phyloP scores from a whole-genome alignment of 2,329 filamentous ascomycete species.

The Myriosclerotinia duriaeana region DNA sequence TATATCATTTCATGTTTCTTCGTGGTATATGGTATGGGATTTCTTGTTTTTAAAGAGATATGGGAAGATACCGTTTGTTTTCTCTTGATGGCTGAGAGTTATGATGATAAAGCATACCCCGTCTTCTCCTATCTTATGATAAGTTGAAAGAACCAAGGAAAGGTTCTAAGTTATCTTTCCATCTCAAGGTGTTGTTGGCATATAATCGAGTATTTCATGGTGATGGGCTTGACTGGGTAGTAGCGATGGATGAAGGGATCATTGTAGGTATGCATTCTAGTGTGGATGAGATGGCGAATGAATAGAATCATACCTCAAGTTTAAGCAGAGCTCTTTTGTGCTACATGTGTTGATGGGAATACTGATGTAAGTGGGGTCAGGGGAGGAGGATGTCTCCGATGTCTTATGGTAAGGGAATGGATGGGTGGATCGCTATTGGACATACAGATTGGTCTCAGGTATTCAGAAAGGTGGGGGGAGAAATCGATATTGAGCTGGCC shows the following conservation, averaged over 20 bases:
- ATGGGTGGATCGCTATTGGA: background rate
- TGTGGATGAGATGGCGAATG: background rate
- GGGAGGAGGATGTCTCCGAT: background rate
- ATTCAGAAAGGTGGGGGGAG: background rate
- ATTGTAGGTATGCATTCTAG: background rate
- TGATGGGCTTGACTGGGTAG: background rate
- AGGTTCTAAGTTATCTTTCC: background rate
- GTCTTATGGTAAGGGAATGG: background rate
- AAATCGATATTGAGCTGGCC: background rate
- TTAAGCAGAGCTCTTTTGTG: background rate
- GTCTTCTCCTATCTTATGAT: slow-evolving; percentile 7
- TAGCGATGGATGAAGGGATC: background rate
- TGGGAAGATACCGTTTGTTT: slow-evolving; percentile 8
- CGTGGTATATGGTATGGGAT: slow-evolving; percentile 9
- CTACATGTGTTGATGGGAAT: background rate
- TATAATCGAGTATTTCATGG: slow-evolving; percentile 7
- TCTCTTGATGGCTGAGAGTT: slow-evolving; percentile 5
- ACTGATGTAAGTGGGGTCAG: background rate
- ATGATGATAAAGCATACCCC: slow-evolving; percentile 20
- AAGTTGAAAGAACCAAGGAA: slow-evolving; percentile 1
- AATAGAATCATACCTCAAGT: background rate
- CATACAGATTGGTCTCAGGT: too few relatives aligned
- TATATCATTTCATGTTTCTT: slow-evolving; percentile 9
- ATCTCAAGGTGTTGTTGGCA: slow-evolving; percentile 10
- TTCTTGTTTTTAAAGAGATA: slow-evolving; percentile 18